Percentiles rank a stretch among this genome's conserved stretches.
Conservation (phyloP, 805 yeast species). For the Wickerhamiella nectarea region DNA sequence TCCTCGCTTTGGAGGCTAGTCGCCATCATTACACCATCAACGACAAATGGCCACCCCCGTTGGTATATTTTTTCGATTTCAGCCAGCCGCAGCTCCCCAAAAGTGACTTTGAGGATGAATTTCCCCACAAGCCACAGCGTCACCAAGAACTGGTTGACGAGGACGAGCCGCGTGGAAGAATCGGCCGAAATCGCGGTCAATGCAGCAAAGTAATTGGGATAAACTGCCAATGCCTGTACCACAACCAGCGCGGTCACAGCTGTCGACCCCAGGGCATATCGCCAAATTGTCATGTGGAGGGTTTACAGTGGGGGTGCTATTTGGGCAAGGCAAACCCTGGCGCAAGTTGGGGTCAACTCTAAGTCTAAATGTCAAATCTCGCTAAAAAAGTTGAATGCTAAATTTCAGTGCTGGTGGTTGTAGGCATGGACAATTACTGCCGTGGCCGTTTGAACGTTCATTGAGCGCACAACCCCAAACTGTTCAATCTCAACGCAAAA, state of each 20-base stretch:
- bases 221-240: constrained; percentile 26
- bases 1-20: constrained; percentile 40
- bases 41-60: constrained; percentile 48
- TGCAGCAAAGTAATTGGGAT: constrained; percentile 39
- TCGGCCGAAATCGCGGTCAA: constrained; percentile 41
- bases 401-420: constrained; percentile 21
- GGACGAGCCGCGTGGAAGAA: constrained; percentile 33
- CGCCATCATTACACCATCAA: constrained; percentile 40
- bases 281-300: constrained; percentile 4
- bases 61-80: constrained; percentile 67
- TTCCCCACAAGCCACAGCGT: constrained; percentile 30
- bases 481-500: constrained; percentile 84
- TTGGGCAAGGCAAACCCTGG: too few relatives aligned
- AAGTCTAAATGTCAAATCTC: too few relatives aligned
- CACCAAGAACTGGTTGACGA: constrained; percentile 21
- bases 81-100: constrained; percentile 60
- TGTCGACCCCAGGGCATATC: not conserved
- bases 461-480: constrained; percentile 80
- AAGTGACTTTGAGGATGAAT: constrained; percentile 38
- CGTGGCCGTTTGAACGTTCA: constrained; percentile 95
- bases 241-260: constrained; percentile 1
- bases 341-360: too few relatives aligned
- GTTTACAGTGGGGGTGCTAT: not conserved
- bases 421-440: constrained; percentile 91
- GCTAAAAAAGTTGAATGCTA: not conserved